Evolutionary conservation across 2,329 filamentous ascomycete genomes (phyloP).

Genomic region (Calonectria multiphialidica): DNA sequence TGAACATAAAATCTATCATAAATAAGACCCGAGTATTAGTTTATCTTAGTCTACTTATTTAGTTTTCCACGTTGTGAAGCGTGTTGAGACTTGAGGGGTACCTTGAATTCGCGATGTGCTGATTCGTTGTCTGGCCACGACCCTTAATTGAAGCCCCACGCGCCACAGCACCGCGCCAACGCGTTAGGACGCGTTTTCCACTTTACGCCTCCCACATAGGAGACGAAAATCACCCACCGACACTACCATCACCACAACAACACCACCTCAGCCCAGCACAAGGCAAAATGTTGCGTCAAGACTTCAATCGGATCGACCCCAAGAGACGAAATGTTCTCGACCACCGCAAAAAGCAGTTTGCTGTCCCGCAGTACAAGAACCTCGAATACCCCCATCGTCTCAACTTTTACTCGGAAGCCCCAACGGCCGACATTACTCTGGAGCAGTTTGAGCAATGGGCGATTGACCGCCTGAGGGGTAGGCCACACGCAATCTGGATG

Average conservation of each 20-base stretch:
- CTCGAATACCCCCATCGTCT: slow-evolving; percentile 86
- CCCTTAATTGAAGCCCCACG: slow-evolving; percentile 42
- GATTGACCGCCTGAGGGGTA: slow-evolving; percentile 88
- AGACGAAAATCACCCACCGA: slow-evolving; percentile 25
- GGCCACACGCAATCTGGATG: slow-evolving; percentile 19
- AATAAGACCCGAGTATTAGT: too few species aligned
- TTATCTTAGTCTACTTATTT: too few species aligned
- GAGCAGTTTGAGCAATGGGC: slow-evolving; percentile 99
- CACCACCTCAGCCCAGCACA: slow-evolving; percentile 6
- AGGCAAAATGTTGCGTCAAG: slow-evolving; percentile 61
- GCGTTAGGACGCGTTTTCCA: slow-evolving; percentile 51
- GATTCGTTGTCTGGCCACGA: slow-evolving; percentile 29
- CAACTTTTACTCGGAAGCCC: slow-evolving; percentile 91
- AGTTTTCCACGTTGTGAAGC: too few species aligned
- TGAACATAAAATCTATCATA: too few species aligned
- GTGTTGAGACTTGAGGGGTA: neutral
- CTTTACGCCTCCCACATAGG: slow-evolving; percentile 18
- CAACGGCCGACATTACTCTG: slow-evolving; percentile 93
- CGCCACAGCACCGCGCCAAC: slow-evolving; percentile 34
- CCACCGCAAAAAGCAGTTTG: slow-evolving; percentile 89
- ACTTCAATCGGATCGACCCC: slow-evolving; percentile 67
- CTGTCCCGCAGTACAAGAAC: slow-evolving; percentile 80
- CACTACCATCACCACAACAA: slow-evolving; percentile 20
- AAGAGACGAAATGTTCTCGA: slow-evolving; percentile 85
- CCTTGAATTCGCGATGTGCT: neutral